A percentile compares a stretch with the other conserved stretches of the same genome.
Evolutionary conservation across 257 asterid species (phyloP).

Genomic region (Ehretia macrophylla): DNA sequence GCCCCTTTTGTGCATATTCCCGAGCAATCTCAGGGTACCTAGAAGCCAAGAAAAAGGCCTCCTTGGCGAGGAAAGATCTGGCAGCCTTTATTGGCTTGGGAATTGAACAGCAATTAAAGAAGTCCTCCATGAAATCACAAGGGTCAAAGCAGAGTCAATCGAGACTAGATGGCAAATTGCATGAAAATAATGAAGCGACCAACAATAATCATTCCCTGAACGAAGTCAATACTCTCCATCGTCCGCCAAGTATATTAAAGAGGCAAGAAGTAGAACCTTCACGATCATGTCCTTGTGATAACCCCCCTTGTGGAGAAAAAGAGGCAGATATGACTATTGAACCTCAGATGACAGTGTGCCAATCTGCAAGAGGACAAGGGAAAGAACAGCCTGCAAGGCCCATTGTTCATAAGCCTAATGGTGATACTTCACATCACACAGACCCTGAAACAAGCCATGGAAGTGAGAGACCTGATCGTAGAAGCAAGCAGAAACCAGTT

Average conservation of each 20-base stretch:
- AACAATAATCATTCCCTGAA: conserved; percentile 8
- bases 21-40: conserved; percentile 47
- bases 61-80: conserved; percentile 51
- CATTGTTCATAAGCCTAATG: conserved; percentile 19
- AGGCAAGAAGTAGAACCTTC: conserved; percentile 29
- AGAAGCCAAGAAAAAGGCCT: conserved; percentile 38
- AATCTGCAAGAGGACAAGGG: conserved; percentile 23
- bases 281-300: conserved; percentile 14
- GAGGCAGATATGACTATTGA: conserved; percentile 11
- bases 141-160: conserved; percentile 10
- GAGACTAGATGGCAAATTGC: background rate
- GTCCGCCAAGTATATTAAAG: conserved; percentile 21
- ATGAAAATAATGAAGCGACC: conserved; percentile 8
- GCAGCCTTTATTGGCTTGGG: conserved; percentile 36
- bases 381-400: conserved; percentile 14
- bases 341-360: conserved; percentile 14
- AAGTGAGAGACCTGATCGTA: conserved; percentile 17
- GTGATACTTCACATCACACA: conserved; percentile 16
- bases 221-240: conserved; percentile 2
- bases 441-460: conserved; percentile 12
- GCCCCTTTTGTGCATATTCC: conserved; percentile 81
- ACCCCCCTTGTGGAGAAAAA: conserved; percentile 25
- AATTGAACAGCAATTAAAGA: conserved; percentile 20
- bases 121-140: conserved; percentile 3
- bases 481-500: conserved; percentile 20